Evolutionary conservation across 2,329 filamentous ascomycete species (phyloP), one percentile per base, ranked within the genome.

Genomic region (Hawksworthiomyces lignivorus): DNA sequence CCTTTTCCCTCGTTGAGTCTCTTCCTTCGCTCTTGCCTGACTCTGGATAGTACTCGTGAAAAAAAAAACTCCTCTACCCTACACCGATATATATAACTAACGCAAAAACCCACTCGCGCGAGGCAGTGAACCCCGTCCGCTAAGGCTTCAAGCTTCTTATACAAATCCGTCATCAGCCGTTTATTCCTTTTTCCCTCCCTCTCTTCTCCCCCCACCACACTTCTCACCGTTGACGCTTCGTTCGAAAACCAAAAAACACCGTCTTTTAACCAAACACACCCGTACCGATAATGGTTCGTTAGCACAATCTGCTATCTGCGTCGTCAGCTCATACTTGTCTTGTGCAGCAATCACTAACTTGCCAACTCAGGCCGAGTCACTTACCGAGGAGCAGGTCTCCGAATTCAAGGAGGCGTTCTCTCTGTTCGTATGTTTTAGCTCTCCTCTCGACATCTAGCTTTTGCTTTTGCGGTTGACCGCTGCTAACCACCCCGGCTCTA

Each of bases 341-440:
- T 29, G 38, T 9, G 33, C 29, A 7, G 7, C 18, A 21, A 40
- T 8, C 27, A 36, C 44, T 41, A 17, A 43, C 32, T 22, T 27
- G 17, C 22, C 9, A 20, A n/a, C 26, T 52, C 65, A 97, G 90
- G 90, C 90, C 67, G 92, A 98, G 67, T 90, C 90, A 68, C 84
- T 98, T 62, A 97, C 92, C 58, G 92, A 98, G 78, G 92, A 98
- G 75, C 92, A 98, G 80, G 92, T 98, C 66, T 97, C 92, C 65
- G 92, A 98, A 75, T 98, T 97, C 78, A 98, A 97, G 85, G 92
- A 98, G 75, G 92, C 92, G 43, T 98, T 98, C 74, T 98, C 92
- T 66, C 87, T 98, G 54, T 98, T 98, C 70, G 92, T 98, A 83
- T 83, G 92, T 69, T 19, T 34, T 32, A 17, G 39, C 26, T 10